Base-by-base conservation (phyloP, 192 early-diverging fungal species). In the Lunasporangiospora selenospora region DNA sequence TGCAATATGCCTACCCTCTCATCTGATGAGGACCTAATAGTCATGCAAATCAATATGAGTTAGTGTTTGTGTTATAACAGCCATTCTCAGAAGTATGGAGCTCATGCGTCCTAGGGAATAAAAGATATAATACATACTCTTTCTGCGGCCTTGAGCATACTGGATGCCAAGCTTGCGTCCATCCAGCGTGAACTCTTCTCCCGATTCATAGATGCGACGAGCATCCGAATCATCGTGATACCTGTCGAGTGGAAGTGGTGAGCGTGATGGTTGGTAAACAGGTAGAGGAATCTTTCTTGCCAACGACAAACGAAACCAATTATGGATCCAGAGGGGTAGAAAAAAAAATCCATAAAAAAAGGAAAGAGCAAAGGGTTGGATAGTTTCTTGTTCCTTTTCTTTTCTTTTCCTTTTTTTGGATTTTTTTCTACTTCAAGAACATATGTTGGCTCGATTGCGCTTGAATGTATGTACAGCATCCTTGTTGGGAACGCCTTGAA, bases 221-320 rank as follows among this genome's bases (percentile, higher is more conserved):
- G 69, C 48, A 47, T 73, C 69, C 33, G 62, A 59, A 31, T 73
- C 69, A 27, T 73, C 60, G n/a, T 57, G 41, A 33, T 63, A 73
- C 55, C 69, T 73, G 69, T 3, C 41, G 41, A 37, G 54, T 13
- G 21, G 15, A 26, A 21, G 53, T 13, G 40, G 18, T 7, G 3
- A 9, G 29, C 39, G 23, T 48, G 37, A 11, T 55, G 24, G 26
- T 8, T 13, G 3, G 53, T 55, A 27, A 30, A 10, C 26, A 41
- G 19, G 8, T 36, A 27, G 36, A 30, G 39, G 3, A 39, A 38
- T 29, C 46, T 48, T 48, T 23, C 30, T 48, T 23, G 4, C 26
- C 15, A 48, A 6, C 23, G 44, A 48, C 46, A n/a, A 48, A 29
- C 15, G 30, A 48, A 29, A 48, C 46, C 26, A 30, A 11, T 9